Conservation (phyloP, 2,329 filamentous ascomycete species). For the Coniochaeta hoffmannii region DNA sequence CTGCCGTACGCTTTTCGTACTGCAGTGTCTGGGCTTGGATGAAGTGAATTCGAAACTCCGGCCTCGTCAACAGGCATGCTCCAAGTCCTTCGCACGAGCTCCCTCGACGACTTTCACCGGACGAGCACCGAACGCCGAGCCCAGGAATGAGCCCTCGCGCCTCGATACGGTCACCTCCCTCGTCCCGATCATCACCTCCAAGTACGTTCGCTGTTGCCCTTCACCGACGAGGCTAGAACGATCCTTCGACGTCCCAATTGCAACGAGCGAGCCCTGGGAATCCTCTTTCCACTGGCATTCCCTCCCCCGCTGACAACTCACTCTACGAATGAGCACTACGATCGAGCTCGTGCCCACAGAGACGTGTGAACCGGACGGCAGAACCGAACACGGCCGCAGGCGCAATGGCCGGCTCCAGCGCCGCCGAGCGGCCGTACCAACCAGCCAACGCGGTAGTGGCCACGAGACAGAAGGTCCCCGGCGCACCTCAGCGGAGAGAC, state of each 20-base stretch:
- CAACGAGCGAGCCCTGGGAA: too few species aligned
- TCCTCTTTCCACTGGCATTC: background rate
- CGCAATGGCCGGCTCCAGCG: slow-evolving; percentile 5
- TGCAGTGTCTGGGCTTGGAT: background rate
- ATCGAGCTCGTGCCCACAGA: slow-evolving; percentile 1
- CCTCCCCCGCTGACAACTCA: background rate
- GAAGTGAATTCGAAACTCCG: background rate
- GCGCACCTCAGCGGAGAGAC: slow-evolving; percentile 56
- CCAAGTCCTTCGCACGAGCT: background rate
- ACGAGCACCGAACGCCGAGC: background rate
- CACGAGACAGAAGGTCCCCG: slow-evolving; percentile 35
- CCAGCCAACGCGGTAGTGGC: slow-evolving; percentile 25
- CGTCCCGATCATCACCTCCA: background rate
- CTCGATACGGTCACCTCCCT: background rate
- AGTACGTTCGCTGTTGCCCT: background rate
- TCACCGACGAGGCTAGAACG: background rate
- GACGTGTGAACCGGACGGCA: slow-evolving; percentile 3
- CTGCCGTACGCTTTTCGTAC: background rate
- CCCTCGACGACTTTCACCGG: background rate
- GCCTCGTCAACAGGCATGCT: background rate
- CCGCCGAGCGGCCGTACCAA: slow-evolving; percentile 31
- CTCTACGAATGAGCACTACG: slow-evolving; percentile 14
- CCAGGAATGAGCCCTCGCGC: background rate
- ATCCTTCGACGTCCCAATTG: background rate
- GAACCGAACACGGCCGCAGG: background rate